Conservation (phyloP, 495 filamentous ascomycete genomes). For the Schizothecium vesticola region DNA sequence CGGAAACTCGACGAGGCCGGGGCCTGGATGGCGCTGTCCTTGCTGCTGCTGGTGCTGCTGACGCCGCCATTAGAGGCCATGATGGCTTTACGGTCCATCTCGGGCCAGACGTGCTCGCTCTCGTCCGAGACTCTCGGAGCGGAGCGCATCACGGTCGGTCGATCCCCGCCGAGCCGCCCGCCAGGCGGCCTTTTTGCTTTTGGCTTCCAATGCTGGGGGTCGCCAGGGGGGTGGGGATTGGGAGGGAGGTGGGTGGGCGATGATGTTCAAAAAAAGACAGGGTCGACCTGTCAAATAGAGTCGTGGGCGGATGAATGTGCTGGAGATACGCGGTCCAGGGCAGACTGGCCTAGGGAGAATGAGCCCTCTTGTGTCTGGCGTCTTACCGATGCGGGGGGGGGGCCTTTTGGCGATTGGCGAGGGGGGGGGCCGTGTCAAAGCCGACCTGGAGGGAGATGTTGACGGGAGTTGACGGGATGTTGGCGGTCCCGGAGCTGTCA, state of each 20-base stretch:
- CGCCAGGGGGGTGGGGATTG: background rate
- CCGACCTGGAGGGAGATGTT: background rate
- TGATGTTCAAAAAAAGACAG: background rate
- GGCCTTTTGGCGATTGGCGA: background rate
- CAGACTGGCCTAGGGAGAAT: background rate
- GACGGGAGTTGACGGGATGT: background rate
- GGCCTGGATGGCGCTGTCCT: background rate
- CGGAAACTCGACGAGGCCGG: background rate
- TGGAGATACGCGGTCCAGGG: background rate
- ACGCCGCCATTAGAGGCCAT: background rate
- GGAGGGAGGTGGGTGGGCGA: background rate
- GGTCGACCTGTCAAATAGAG: background rate
- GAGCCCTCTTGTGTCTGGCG: background rate
- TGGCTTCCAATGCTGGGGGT: background rate
- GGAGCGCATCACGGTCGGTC: background rate
- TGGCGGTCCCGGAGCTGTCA: background rate
- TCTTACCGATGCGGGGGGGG: background rate
- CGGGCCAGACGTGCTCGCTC: background rate
- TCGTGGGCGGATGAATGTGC: background rate
- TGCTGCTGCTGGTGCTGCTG: background rate
- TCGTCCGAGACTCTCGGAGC: background rate
- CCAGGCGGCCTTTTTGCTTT: background rate
- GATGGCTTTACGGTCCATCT: background rate
- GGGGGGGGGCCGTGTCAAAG: background rate
- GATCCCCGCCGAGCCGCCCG: background rate